phyloP scores from a whole-genome alignment of 805 yeast species.

The Candida mattraensis region DNA sequence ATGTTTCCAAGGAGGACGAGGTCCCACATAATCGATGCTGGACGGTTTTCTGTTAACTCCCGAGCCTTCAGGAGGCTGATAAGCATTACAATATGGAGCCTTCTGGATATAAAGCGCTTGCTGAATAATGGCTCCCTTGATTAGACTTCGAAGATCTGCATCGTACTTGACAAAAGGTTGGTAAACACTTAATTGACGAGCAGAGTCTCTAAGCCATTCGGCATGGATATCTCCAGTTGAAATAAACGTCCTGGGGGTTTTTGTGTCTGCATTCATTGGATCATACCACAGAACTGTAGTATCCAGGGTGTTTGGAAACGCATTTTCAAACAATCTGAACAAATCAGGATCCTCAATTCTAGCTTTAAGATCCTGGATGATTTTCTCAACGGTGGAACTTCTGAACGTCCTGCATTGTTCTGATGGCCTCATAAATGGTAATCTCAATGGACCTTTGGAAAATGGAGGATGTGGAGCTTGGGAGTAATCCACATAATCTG shows the following conservation, averaged over 20 bases:
- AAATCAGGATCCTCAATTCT: slow-evolving; percentile 62
- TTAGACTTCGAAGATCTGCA: slow-evolving; percentile 44
- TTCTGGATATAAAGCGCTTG: slow-evolving; percentile 63
- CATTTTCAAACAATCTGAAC: slow-evolving; percentile 73
- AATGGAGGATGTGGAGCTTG: slow-evolving; percentile 53
- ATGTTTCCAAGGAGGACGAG: slow-evolving; percentile 64
- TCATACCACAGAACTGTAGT: slow-evolving; percentile 80
- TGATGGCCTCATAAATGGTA: slow-evolving; percentile 79
- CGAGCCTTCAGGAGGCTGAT: slow-evolving; percentile 73
- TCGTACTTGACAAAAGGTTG: slow-evolving; percentile 60
- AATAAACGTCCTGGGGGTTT: slow-evolving; percentile 62
- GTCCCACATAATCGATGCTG: slow-evolving; percentile 63
- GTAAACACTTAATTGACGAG: slow-evolving; percentile 78
- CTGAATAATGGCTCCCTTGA: slow-evolving; percentile 77
- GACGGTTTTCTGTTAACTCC: slow-evolving; percentile 49
- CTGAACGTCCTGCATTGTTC: slow-evolving; percentile 69
- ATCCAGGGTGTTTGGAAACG: slow-evolving; percentile 85
- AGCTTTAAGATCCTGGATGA: slow-evolving; percentile 50
- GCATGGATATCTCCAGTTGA: slow-evolving; percentile 94
- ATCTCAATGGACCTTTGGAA: slow-evolving; percentile 50
- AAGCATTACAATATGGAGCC: slow-evolving; percentile 88
- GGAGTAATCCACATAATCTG: slow-evolving; percentile 64
- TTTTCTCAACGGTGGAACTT: slow-evolving; percentile 59
- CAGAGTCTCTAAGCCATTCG: slow-evolving; percentile 88
- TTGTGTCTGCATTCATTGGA: slow-evolving; percentile 17